phyloP scores from a whole-genome alignment of 768 basidiomycete species.

The Xerocomus brunneocitrinus region DNA sequence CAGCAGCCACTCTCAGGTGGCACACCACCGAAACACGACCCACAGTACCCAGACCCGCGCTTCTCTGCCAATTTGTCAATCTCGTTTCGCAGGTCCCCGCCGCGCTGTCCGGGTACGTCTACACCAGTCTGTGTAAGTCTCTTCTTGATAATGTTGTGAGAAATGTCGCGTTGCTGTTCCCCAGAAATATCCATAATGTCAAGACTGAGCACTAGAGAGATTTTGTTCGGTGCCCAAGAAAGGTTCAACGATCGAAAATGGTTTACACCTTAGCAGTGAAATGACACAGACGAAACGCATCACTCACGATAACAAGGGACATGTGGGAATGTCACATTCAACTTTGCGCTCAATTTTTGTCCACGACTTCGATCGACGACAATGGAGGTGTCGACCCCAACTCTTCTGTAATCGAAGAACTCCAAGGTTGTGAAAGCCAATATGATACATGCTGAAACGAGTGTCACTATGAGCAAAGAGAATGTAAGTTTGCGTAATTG shows the following conservation, averaged over 20 bases:
- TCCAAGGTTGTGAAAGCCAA: slow-evolving; percentile 88
- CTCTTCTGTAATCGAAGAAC: slow-evolving; percentile 89
- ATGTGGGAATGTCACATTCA: slow-evolving; percentile 93
- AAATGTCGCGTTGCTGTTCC: slow-evolving; percentile 85
- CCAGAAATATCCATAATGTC: slow-evolving; percentile 99
- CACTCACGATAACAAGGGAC: slow-evolving; percentile 95
- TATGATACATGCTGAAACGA: slow-evolving; percentile 89
- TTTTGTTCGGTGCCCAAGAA: neutral
- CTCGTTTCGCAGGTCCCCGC: slow-evolving; percentile 76
- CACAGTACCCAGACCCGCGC: slow-evolving; percentile 70
- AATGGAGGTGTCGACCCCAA: slow-evolving; percentile 86
- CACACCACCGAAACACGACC: slow-evolving; percentile 91
- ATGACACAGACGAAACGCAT: neutral
- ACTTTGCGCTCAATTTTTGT: slow-evolving; percentile 84
- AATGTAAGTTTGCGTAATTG: slow-evolving; percentile 5
- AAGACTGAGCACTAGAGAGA: slow-evolving; percentile 74
- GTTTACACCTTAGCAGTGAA: neutral
- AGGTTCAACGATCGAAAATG: neutral
- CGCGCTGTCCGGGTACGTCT: slow-evolving; percentile 51
- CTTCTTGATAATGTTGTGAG: slow-evolving; percentile 85
- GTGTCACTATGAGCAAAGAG: slow-evolving; percentile 60
- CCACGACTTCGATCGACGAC: slow-evolving; percentile 94
- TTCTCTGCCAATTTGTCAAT: slow-evolving; percentile 71
- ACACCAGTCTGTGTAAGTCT: slow-evolving; percentile 61
- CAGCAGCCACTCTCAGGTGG: slow-evolving; percentile 81